Base-by-base conservation (phyloP, 73 alveolate genomes). In the Blepharisma japonicum region DNA sequence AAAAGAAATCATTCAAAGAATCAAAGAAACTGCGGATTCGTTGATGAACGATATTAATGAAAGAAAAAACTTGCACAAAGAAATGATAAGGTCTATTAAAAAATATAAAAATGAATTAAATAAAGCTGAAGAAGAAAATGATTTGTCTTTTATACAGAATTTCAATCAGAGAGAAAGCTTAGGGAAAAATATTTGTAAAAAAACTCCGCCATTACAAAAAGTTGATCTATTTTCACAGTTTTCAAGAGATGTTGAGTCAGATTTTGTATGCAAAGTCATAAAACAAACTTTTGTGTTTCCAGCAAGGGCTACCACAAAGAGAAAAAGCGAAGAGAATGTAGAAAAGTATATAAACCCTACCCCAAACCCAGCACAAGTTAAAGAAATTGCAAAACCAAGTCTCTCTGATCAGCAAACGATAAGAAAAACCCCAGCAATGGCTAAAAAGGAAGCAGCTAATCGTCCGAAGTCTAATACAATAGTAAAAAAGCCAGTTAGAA, bases 51-150 rank as follows among this genome's bases (percentile, higher is more conserved):
- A 14, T 2, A 61, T 61, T 20, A 39, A 61, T 14, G 23, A 61
- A 14, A n/a, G 74, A 14, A n/a, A 25, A 14, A 61, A 14, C 23
- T 5, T 25, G 18, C 14, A 61, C 23, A n/a, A 61, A 61, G 23
- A 61, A 61, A n/a, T 14, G 23, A 8, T 61, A 9, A 14, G 74
- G 18, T 14, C 23, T 9, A 61, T 61, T 61, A n/a, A 61, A 61
- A 61, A 39, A n/a, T 61, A 18, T 61, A 61, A 61, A 61, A 25
- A 61, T 61, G 74, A 61, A 61, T 39, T 61, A 25, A n/a, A 14
- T n/a, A n/a, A 39, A 25, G 23, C 14, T 61, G 74, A 61, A 4
- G 74, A 14, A 61, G 74, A 61, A 61, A 61, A 25, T 61, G 74
- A 61, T 39, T 61, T 61, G 47, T n/a, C 14, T 0, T 14, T 61